Percentiles rank a stretch among this genome's conserved stretches.
Evolutionary conservation across 2,329 filamentous ascomycete genomes (phyloP).

Genomic region (Monilinia fructicola): DNA sequence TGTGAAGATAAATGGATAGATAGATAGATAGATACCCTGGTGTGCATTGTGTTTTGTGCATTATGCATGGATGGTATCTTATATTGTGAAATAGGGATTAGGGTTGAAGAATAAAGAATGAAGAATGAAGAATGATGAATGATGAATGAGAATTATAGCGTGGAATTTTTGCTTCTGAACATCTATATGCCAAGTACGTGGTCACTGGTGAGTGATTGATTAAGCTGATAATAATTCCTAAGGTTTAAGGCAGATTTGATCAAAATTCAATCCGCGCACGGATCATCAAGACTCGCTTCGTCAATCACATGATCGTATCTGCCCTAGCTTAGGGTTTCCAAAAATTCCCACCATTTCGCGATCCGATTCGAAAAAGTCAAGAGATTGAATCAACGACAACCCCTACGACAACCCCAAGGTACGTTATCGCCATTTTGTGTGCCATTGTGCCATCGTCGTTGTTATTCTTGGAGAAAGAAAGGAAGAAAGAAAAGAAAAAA

Average conservation of each 20-base stretch:
- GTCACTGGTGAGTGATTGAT: neutral
- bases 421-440: constrained; percentile 11
- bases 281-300: constrained; percentile 12
- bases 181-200: too few species aligned
- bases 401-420: constrained; percentile 24
- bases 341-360: constrained; percentile 16
- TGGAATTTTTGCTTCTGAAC: too few species aligned
- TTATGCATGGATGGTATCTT: too few species aligned
- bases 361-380: constrained; percentile 18
- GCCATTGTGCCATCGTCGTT: neutral
- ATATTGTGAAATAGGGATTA: too few species aligned
- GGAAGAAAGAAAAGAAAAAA: neutral
- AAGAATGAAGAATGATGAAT: too few species aligned
- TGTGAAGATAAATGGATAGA: too few species aligned
- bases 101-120: too few species aligned
- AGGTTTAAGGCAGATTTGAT: constrained; percentile 9
- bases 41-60: too few species aligned
- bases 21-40: too few species aligned
- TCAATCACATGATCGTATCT: constrained; percentile 16
- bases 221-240: constrained; percentile 1
- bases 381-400: constrained; percentile 21
- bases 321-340: constrained; percentile 22
- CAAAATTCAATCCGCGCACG: neutral
- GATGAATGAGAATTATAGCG: too few species aligned
- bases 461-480: neutral